Evolutionary conservation across 345 rosid species (phyloP), one percentile per base, ranked within the genome.

Genomic region (Gossypium thurberi): DNA sequence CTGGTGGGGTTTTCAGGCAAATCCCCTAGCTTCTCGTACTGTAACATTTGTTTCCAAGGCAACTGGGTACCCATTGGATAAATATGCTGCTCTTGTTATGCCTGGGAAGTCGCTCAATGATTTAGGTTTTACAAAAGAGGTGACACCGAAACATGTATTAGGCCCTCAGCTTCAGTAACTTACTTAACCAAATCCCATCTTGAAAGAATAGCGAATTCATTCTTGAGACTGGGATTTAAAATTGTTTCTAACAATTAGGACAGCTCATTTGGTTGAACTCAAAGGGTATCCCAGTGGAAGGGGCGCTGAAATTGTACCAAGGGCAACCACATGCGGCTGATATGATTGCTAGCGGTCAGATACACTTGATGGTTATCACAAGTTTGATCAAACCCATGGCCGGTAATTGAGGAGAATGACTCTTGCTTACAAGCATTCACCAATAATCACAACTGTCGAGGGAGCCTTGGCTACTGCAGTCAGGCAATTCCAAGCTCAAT

Each of bases 41-140:
- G 94, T 95, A 57, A 98, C 99, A 48, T 95, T 95, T 78, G 98
- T 95, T 77, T 92, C 99, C n/a, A 91, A 95, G 87, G 89, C 96
- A 43, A 95, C 91, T 67, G 99, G 99, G 40, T 98, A 92, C 73
- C 99, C 97, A 10, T 81, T 88, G 76, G 98, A 97, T 46, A 91
- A 92, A 76, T 95, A 95, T 77, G 99, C 98, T 47, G 94, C 96
- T 11, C 90, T 91, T 53, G 92, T 92, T 12, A 91, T 95, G 99
- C 90, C 97, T 0, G 99, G 99, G 21, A 86, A 80, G 78, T 84
- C 93, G 37, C 96, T 95, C 75, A 56, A 79, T 64, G 96, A 95
- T 65, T 68, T 95, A 10, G 73, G 76, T 69, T 92, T 92, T 78
- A 89, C 89, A 8, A 65, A 85, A 79, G 99, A 95, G 87, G 88